These are phyloP conservation scores for Urostyla sp. DNA, from an alignment of 73 alveolate species.

Conservation along the genomic window DNA sequence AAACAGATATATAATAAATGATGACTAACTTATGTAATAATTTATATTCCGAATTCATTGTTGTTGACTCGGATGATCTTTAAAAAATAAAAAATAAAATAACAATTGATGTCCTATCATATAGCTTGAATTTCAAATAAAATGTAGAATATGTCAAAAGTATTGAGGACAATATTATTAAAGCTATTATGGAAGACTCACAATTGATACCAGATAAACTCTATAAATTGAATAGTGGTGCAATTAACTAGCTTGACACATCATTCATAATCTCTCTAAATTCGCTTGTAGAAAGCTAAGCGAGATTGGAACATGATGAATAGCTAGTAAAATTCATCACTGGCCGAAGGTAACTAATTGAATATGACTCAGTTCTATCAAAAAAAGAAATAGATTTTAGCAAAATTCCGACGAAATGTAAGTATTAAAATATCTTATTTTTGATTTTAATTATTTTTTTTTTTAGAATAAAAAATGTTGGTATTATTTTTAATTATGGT, in stretches of 20 bases:
- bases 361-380: neutral
- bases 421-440: too few relatives aligned
- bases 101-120: neutral
- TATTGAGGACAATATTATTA: slow-evolving; percentile 6
- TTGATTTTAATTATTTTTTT: neutral
- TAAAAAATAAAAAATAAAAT: slow-evolving; percentile 44
- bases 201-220: neutral
- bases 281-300: neutral
- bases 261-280: neutral
- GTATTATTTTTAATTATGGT: neutral
- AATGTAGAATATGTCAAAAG: neutral
- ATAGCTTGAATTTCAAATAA: neutral
- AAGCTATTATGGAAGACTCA: neutral
- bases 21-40: slow-evolving; percentile 15
- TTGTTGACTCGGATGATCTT: neutral
- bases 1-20: neutral
- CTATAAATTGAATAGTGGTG: neutral
- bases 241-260: slow-evolving; percentile 24
- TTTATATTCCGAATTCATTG: slow-evolving; percentile 33
- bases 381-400: slow-evolving; percentile 32
- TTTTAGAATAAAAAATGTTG: neutral
- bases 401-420: too few relatives aligned
- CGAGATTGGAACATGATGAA: neutral
- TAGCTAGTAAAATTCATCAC: neutral
- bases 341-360: slow-evolving; percentile 1